Evolutionary conservation across 2,329 filamentous ascomycete species (phyloP), one percentile per base, ranked within the genome.

Genomic region (Fusarium illudens): DNA sequence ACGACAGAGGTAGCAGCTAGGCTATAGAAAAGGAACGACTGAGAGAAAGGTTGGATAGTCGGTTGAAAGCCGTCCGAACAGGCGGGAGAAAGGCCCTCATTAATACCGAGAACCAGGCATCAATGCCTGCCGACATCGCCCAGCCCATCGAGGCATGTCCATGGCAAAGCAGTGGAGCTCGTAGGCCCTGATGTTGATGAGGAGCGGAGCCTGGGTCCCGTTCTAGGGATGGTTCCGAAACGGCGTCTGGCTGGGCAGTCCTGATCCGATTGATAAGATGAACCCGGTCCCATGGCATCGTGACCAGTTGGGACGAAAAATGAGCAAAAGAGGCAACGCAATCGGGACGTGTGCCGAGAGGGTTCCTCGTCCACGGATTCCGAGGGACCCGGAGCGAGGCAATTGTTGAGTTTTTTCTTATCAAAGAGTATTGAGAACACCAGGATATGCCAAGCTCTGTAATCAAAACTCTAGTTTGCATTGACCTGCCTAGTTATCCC

Each of bases 181-280:
- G 37, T 36, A 50, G 15, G 44, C 46, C 67, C 62, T 67, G 58
- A 51, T 33, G 20, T 59, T 62, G 42, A 71, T 66, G 60, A 68
- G 56, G 19, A 58, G 65, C 67, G 67, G 70, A 30, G 25, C 56
- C 50, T 22, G 8, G 37, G 37, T 7, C 7, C 6, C 42, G 42
- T 39, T 55, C 15, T 22, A 39, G 37, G 49, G 33, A 42, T 32
- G 44, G n/a, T 44, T 8, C 10, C 22, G 30, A 55, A 34, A 37
- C 42, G 27, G n/a, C 17, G n/a, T 19, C 22, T 29, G 17, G 36
- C 25, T 50, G 12, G 6, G 22, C 33, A 11, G 34, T 2, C 7
- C 36, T 55, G 59, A 64, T 71, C 15, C 30, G 70, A 72, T 72
- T 67, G 70, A 72, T 71, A 71, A 72, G 67, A 71, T 69, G 54